Percentiles rank a stretch among this genome's conserved stretches.
Evolutionary conservation across 1,284 basidiomycete species (phyloP).

Genomic region (Ceratobasidium sp.): DNA sequence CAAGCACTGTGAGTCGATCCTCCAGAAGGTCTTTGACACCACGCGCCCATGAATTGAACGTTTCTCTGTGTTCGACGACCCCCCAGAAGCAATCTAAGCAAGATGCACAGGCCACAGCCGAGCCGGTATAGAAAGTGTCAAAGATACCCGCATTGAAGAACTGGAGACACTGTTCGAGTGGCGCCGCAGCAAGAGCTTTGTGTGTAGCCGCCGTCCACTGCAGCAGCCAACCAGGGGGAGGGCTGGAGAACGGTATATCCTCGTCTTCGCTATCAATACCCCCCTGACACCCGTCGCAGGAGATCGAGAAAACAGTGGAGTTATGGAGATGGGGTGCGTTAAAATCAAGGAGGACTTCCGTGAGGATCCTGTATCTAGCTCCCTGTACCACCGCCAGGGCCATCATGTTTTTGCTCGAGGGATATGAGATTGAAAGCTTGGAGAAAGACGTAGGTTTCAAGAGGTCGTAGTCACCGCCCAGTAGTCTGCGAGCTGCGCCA

Average conservation of each 20-base stretch:
- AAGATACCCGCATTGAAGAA: slow-evolving; percentile 1
- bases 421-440: neutral
- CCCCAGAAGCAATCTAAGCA: neutral
- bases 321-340: no score
- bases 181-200: neutral
- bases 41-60: slow-evolving; percentile 30
- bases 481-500: no score
- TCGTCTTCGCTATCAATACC: no score
- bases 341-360: slow-evolving; percentile 7
- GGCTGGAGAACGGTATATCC: no score
- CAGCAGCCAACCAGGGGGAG: neutral
- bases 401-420: neutral
- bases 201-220: neutral
- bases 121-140: neutral
- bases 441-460: neutral
- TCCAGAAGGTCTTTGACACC: slow-evolving; percentile 9
- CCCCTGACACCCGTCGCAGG: no score
- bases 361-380: slow-evolving; percentile 15
- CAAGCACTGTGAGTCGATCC: neutral
- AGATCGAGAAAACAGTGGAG: no score
- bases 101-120: neutral
- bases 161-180: neutral
- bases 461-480: neutral
- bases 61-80: neutral
- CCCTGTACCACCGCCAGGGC: slow-evolving; percentile 5